Evolutionary conservation across 495 filamentous ascomycete genomes (phyloP), one percentile per base, ranked within the genome.

Genomic region (Venustampulla echinocandica): DNA sequence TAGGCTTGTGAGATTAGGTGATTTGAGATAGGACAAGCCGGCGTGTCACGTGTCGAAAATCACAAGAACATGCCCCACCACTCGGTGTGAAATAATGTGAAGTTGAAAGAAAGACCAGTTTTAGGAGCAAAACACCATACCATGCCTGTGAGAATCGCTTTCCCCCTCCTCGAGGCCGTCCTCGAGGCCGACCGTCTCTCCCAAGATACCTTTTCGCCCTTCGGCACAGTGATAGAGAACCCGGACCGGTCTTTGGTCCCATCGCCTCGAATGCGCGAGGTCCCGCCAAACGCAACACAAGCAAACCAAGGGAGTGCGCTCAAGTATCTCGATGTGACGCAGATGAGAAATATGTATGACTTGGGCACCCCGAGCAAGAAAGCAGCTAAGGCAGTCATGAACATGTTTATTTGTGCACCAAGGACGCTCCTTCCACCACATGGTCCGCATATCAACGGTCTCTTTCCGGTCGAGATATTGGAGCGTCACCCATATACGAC

Each of bases 401-500:
- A 79, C 66, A 84, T 98, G 77, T 97, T 98, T 62, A 75, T 84
- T 49, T 96, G 88, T 63, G 80, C 81, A 22, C 85, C 88, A 11
- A 75, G 89, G 21, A 46, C 61, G 10, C 52, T 58, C 21, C 33
- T 47, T 17, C 19, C 35, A 19, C 30, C 38, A n/a, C 23, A 42
- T 3, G 28, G 19, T 1, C 17, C 20, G 1, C 23, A 21, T 14
- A 43, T 25, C 15, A 27, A 41, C 19, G 55, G 52, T 4, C 61
- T 79, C 30, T 86, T 94, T 61, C 68, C 79, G 27, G 74, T 95
- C 35, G 61, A 66, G 4, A 79, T 95, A 46, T 79, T 98, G 32
- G 92, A 98, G 62, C 80, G 93, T 18, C 92, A 98, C 61, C 93
- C 92, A 0, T 96, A 77, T 66, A 95, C 92, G 14, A 82, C 84